These are phyloP conservation scores for Prillingera fragicola DNA, from an alignment of 1,284 basidiomycete genomes.

Conservation along the genomic window DNA sequence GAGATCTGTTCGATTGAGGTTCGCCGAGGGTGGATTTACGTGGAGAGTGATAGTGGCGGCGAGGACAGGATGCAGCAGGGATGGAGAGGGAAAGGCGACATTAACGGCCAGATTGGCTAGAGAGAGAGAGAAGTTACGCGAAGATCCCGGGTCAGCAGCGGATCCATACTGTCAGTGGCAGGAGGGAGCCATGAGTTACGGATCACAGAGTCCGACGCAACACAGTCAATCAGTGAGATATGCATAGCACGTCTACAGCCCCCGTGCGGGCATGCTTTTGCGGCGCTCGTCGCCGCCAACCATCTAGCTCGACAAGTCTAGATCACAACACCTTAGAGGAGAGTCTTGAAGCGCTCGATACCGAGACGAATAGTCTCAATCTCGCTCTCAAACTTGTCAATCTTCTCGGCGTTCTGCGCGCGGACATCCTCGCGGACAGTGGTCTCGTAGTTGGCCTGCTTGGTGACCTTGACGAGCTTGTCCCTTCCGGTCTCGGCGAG, in stretches of 20 bases:
- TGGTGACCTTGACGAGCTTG: constrained; percentile 70
- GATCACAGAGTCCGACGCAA: background rate
- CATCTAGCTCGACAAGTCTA: background rate
- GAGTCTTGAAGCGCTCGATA: constrained; percentile 45
- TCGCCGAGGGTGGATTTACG: too few relatives aligned
- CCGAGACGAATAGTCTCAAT: constrained; percentile 43
- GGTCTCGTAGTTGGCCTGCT: constrained; percentile 67
- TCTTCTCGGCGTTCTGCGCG: constrained; percentile 67
- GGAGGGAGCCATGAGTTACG: background rate
- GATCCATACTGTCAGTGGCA: background rate
- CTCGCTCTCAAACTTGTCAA: constrained; percentile 44
- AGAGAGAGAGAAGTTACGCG: background rate
- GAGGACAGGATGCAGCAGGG: background rate
- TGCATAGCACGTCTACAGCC: background rate
- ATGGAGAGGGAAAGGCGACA: background rate
- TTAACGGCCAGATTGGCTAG: background rate
- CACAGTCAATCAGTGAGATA: background rate
- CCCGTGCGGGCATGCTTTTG: too few relatives aligned
- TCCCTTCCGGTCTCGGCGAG: constrained; percentile 63
- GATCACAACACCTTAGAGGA: constrained; percentile 25
- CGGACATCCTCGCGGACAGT: constrained; percentile 74
- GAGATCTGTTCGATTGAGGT: too few relatives aligned
- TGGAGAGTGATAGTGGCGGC: too few relatives aligned
- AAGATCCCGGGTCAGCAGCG: background rate
- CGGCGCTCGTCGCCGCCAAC: too few relatives aligned